phyloP scores from a whole-genome alignment of 352 stramenopile species.

The Phytopythium cucurbitacearum region DNA sequence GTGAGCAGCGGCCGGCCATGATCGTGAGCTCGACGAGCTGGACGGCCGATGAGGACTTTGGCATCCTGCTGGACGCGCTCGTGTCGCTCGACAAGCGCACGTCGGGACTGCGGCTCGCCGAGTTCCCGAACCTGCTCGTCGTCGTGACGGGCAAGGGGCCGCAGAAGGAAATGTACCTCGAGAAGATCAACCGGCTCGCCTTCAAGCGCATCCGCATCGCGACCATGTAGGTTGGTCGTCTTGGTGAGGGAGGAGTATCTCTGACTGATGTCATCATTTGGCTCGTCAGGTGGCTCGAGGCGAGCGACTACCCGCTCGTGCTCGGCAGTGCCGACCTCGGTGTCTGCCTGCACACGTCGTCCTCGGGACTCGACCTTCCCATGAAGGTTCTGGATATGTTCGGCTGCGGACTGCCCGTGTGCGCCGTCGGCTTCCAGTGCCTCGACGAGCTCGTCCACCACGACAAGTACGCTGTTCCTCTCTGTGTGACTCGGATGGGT shows the following conservation, averaged over 20 bases:
- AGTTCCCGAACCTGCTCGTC: conserved; percentile 86
- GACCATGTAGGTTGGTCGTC: conserved; percentile 57
- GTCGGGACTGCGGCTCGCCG: conserved; percentile 18
- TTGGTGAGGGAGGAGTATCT: background rate
- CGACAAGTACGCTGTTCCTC: conserved; percentile 67
- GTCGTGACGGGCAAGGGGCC: conserved; percentile 98
- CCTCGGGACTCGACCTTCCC: conserved; percentile 96
- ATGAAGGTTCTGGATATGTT: conserved; percentile 99
- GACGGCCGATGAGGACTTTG: conserved; percentile 99
- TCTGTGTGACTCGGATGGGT: background rate
- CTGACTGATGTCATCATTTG: background rate
- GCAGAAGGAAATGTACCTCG: conserved; percentile 89
- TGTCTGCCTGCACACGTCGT: conserved; percentile 98
- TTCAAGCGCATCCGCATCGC: conserved; percentile 80
- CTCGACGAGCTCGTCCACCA: conserved; percentile 97
- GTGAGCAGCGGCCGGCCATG: conserved; percentile 58
- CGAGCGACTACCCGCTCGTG: conserved; percentile 95
- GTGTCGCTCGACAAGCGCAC: conserved; percentile 62
- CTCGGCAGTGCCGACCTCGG: conserved; percentile 94
- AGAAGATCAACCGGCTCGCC: conserved; percentile 63
- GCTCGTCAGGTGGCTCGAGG: conserved; percentile 90
- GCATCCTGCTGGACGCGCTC: conserved; percentile 93
- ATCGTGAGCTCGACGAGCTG: conserved; percentile 96
- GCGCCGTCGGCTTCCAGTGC: conserved; percentile 93
- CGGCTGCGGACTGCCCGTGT: conserved; percentile 95